Evolutionary conservation across 148 eudicot species (phyloP).

Genomic region (Spergularia marina): DNA sequence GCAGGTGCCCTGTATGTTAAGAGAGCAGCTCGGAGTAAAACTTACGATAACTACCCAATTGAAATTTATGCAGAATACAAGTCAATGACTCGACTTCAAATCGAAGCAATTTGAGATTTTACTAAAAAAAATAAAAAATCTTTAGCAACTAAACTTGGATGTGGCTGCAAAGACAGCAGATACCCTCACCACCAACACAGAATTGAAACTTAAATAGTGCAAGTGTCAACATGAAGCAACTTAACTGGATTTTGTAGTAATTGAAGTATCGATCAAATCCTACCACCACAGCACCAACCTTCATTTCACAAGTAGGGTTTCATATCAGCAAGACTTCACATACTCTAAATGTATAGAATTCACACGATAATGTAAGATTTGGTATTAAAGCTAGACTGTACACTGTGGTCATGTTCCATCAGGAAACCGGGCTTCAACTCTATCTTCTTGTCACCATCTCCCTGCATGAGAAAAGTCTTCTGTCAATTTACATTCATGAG

Average conservation of each 20-base stretch:
- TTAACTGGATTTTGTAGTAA: constrained; percentile 92
- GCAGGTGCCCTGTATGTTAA: no score
- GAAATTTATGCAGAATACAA: no score
- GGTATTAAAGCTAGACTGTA: constrained; percentile 31
- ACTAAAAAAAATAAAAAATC: no score
- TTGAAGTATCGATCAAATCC: constrained; percentile 96
- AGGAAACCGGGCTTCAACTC: constrained; percentile 87
- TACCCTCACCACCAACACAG: neutral
- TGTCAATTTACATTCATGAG: neutral
- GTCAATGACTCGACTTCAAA: no score
- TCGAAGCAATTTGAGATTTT: no score
- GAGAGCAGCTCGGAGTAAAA: no score
- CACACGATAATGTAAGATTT: neutral
- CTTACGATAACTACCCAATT: no score
- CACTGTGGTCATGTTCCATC: constrained; percentile 89
- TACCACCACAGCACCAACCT: constrained; percentile 99
- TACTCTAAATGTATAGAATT: neutral
- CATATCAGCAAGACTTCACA: constrained; percentile 9
- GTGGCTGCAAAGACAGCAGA: no score
- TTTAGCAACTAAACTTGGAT: no score
- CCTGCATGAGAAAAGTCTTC: constrained; percentile 43
- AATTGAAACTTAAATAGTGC: neutral
- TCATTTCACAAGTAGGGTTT: constrained; percentile 17
- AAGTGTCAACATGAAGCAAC: constrained; percentile 27
- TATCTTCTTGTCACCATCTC: constrained; percentile 85